Base-by-base conservation (phyloP, 2,329 filamentous ascomycete species). In the Sarocladium strictum region DNA sequence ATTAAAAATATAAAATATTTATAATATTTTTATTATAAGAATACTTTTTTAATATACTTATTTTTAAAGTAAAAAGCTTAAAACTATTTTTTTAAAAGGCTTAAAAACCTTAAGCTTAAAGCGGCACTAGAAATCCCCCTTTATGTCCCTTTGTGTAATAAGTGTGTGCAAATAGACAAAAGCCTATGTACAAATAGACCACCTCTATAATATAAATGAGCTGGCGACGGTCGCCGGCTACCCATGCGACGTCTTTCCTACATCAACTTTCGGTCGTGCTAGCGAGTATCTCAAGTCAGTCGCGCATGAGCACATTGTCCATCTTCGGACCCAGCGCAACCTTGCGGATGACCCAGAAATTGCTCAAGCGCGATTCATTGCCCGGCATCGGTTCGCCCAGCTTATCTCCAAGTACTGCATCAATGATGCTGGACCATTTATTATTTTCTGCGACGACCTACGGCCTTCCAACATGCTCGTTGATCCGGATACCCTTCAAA, bases 371-470 rank as follows among this genome's bases (percentile, higher is more conserved):
- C 63, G 63, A 5, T 71, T 65, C 54, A 62, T 71, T 47, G 66
- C 69, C 35, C 66, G 68, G 37, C 63, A 64, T 56, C 61, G 60
- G 24, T 67, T 71, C 53, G 37, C 40, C 40, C 59, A 69, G 56
- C 64, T 72, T 1, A 62, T 69, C 38, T 53, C 63, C 38, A 60
- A 64, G 40, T 65, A 68, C 43, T 59, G 60, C 50, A 58, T 61
- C 11, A 54, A 67, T 32, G 60, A 72, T 37, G 33, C 53, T 19
- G 66, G 69, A 11, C 69, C 65, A 27, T 75, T 72, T 59, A 62
- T 64, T 55, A 60, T 64, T 47, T 75, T 70, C 60, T 73, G 68
- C 56, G 68, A 72, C 55, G 70, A 74, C 56, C 43, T 75, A 23
- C 65, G 63, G 32, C 67, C 69, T 6, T 23, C 61, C 19, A 74